Evolutionary conservation across 2,329 filamentous ascomycete species (phyloP).

Genomic region (Cordyceps fumosorosea): DNA sequence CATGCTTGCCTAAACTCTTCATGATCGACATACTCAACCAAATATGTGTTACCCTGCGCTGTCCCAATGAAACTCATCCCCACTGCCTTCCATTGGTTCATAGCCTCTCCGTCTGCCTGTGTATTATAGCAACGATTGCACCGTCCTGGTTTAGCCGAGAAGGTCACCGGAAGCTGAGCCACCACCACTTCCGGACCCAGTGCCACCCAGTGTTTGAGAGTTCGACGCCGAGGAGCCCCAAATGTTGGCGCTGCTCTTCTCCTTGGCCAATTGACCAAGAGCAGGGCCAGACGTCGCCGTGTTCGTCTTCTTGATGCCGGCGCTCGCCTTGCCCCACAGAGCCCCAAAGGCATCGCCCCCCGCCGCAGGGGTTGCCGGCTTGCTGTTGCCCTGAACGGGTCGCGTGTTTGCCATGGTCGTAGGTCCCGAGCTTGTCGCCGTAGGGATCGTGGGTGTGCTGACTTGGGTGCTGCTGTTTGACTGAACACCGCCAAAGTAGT

Average conservation of each 20-base stretch:
- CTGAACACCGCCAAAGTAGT: constrained; percentile 88
- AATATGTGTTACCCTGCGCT: not conserved
- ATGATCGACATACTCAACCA: not conserved
- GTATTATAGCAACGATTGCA: not conserved
- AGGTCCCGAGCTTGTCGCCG: constrained; percentile 30
- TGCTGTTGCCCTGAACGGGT: constrained; percentile 41
- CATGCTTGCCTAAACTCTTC: constrained; percentile 6
- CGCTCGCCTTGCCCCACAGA: constrained; percentile 71
- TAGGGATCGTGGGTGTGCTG: constrained; percentile 16
- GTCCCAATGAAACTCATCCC: not conserved
- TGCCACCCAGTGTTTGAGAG: constrained; percentile 10
- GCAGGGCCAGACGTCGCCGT: constrained; percentile 62
- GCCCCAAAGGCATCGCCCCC: constrained; percentile 85
- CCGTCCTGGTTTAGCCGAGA: constrained; percentile 31
- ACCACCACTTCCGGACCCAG: constrained; percentile 19
- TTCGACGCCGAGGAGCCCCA: constrained; percentile 66
- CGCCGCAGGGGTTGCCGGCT: constrained; percentile 46
- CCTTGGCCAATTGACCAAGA: constrained; percentile 92
- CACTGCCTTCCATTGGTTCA: not conserved
- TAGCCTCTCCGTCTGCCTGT: not conserved
- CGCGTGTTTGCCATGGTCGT: constrained; percentile 40
- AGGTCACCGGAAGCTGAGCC: constrained; percentile 42
- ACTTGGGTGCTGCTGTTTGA: constrained; percentile 22
- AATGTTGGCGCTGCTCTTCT: constrained; percentile 90
- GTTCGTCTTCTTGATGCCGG: constrained; percentile 66